These are phyloP conservation scores for Berkeleyomyces rouxiae DNA, from an alignment of 2,329 filamentous ascomycete genomes.

Conservation along the genomic window DNA sequence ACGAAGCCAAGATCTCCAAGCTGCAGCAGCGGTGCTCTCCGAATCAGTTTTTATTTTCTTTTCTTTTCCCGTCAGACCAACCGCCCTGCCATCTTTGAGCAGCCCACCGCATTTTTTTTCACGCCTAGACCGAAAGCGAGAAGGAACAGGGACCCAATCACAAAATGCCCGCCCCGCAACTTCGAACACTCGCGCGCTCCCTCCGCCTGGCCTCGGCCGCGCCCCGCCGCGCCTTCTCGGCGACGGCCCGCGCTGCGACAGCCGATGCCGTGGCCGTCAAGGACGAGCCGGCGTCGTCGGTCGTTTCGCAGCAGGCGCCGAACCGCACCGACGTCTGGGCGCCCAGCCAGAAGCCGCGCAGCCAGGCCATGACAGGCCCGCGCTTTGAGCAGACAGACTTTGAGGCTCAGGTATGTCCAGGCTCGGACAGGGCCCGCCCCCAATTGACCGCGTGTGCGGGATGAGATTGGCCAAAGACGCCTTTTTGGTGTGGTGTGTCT, in stretches of 20 bases:
- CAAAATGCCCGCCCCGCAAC: neutral
- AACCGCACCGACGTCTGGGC: constrained; percentile 76
- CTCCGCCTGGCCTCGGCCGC: constrained; percentile 9
- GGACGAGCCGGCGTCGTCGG: constrained; percentile 24
- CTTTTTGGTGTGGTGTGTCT: neutral
- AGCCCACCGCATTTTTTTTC: neutral
- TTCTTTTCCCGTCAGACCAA: neutral
- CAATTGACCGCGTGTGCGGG: neutral
- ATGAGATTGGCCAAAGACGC: neutral
- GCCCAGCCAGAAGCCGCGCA: constrained; percentile 64
- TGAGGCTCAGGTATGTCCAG: constrained; percentile 59
- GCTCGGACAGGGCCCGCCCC: neutral
- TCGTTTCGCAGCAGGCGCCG: constrained; percentile 56
- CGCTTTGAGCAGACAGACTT: constrained; percentile 97
- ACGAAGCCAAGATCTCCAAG: neutral
- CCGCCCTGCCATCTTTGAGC: neutral
- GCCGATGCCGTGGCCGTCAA: constrained; percentile 5
- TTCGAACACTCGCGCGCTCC: neutral
- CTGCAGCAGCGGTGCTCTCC: neutral
- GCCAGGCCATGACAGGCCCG: constrained; percentile 77
- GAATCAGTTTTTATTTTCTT: neutral
- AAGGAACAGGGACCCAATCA: neutral
- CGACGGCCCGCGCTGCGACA: neutral
- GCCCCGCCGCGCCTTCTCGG: neutral
- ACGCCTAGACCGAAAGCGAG: too few relatives aligned